Evolutionary conservation across 2,329 filamentous ascomycete genomes (phyloP).

Genomic region (Sporothrix protearum): DNA sequence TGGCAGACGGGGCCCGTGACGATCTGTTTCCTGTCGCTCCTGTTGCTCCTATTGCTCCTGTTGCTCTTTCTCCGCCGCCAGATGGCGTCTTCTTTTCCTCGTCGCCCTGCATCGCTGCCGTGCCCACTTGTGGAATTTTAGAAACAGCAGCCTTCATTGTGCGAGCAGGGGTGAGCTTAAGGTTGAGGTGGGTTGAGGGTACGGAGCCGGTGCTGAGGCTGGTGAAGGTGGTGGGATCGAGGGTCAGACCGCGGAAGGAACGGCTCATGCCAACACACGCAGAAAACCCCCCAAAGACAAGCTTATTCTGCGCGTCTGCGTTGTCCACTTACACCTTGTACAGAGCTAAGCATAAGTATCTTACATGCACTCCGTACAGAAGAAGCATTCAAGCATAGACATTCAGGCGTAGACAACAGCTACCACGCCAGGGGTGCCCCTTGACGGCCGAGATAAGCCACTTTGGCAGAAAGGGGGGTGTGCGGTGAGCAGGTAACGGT

Average conservation of each 20-base stretch:
- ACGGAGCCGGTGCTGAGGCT: not conserved
- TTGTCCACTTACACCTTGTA: not conserved
- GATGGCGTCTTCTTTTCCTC: not conserved
- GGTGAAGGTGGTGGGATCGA: not conserved
- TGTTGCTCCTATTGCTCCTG: not conserved
- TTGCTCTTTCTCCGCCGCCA: not conserved
- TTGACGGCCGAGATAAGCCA: conserved; percentile 12
- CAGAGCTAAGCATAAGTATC: not conserved
- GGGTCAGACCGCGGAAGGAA: not conserved
- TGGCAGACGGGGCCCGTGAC: conserved; percentile 9
- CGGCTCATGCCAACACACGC: not conserved
- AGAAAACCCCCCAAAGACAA: not conserved
- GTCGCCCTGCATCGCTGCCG: conserved; percentile 9
- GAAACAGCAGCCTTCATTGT: not conserved
- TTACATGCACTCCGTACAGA: not conserved
- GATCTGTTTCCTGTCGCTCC: not conserved
- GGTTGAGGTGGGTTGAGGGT: not conserved
- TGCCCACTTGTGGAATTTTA: not conserved
- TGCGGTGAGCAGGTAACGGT: not conserved
- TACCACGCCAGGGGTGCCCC: not conserved
- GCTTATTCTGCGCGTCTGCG: not conserved
- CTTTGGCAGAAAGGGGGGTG: not conserved
- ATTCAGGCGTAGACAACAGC: not conserved
- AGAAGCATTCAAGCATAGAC: not conserved
- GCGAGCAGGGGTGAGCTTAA: not conserved